Base-by-base conservation (phyloP, 129 eudicot species). In the Dittrichia graveolens region DNA sequence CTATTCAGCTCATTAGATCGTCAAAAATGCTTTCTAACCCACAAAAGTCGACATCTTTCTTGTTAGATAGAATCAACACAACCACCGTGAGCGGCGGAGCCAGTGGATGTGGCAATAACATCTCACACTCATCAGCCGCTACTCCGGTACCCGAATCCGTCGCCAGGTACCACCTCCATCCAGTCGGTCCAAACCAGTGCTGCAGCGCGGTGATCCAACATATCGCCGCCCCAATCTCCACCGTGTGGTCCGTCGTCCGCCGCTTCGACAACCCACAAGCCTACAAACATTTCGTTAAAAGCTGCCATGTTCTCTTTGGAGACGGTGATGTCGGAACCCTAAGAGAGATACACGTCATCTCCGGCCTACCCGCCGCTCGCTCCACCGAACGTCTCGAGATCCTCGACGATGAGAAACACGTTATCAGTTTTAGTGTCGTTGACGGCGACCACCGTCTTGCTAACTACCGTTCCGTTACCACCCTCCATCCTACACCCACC, bases 241-340 rank as follows among this genome's bases (percentile, higher is more conserved):
- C 86, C 75, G 94, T 86, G 0, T 91, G 97, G 97, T 73, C 97
- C 41, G 89, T 88, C 57, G 81, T 91, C 53, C 96, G 97, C 50
- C 93, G 97, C 43, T 91, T 91, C 82, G 96, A 91, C 73, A 89
- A 85, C 82, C 97, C 97, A 4, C 97, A 91, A 64, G 91, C 92
- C 31, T 91, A 91, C 83, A 91, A 91, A 42, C 97, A 91, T 65
- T 91, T 91, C 67, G 87, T 91, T 67, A 89, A 86, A 69, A 88
- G 89, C 79, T 91, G 97, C 76, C 79, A 86, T 79, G 85, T 91
- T 38, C 61, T 91, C 42, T 63, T 67, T 62, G 96, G 96, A 4
- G 71, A 84, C 65, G 97, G 93, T 16, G 78, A 82, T 73, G 97
- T 88, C 9, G 97, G 97, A 5, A 76, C 93, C 7, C 80, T 91